Evolutionary conservation across 176 grass and related monocot genomes (phyloP).

Genomic region (Triticum dicoccoides): DNA sequence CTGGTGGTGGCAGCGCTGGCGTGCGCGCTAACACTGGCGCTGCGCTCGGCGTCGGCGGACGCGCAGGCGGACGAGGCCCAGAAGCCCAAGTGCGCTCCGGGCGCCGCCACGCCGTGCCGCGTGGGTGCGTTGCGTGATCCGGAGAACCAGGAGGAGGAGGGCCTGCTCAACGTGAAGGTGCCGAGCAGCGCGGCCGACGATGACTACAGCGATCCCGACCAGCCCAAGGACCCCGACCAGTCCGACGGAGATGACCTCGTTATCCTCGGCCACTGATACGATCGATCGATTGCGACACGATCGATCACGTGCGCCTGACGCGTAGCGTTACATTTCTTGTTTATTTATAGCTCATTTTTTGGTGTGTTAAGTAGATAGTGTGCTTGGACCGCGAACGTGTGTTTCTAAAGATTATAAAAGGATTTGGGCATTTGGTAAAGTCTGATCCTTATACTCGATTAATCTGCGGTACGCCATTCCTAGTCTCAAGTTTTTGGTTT

Average conservation of each 20-base stretch:
- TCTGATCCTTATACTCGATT: no score
- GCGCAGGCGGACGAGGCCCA: background rate
- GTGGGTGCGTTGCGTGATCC: slow-evolving; percentile 43
- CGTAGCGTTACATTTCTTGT: no score
- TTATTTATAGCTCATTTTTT: no score
- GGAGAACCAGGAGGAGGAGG: slow-evolving; percentile 69
- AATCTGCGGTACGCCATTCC: no score
- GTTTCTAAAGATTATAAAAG: no score
- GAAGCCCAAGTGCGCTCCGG: slow-evolving; percentile 31
- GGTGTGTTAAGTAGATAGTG: no score
- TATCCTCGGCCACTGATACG: slow-evolving; percentile 58
- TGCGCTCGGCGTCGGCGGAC: background rate
- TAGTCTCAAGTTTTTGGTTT: no score
- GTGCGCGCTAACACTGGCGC: slow-evolving; percentile 25
- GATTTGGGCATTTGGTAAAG: no score
- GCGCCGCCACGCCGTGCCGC: slow-evolving; percentile 43
- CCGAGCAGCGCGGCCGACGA: slow-evolving; percentile 20
- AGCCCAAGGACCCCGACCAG: slow-evolving; percentile 32
- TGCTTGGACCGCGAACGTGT: no score
- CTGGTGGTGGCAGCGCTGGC: slow-evolving; percentile 30
- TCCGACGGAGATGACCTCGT: background rate
- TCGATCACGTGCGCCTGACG: background rate
- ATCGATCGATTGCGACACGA: background rate
- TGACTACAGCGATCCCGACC: slow-evolving; percentile 50
- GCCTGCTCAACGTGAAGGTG: slow-evolving; percentile 2